A percentile compares a stretch with the other conserved stretches of the same genome.
phyloP scores from a whole-genome alignment of 2,329 filamentous ascomycete species.

The Fusarium liriodendri region DNA sequence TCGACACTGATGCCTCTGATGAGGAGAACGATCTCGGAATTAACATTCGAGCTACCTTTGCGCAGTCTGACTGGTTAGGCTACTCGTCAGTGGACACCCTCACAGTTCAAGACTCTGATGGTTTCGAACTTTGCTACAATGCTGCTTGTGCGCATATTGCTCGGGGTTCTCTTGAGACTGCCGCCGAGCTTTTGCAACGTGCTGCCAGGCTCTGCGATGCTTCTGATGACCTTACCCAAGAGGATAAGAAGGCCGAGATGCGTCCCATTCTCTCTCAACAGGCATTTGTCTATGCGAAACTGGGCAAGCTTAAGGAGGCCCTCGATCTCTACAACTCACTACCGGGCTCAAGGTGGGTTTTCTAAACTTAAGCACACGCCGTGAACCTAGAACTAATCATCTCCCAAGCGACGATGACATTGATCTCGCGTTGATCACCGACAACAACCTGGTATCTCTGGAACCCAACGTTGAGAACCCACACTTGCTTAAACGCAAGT shows the following conservation, averaged over 20 bases:
- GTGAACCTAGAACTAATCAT: constrained; percentile 22
- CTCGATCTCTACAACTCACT: constrained; percentile 71
- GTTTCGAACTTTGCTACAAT: constrained; percentile 87
- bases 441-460: constrained; percentile 69
- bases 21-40: constrained; percentile 82
- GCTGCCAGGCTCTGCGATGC: constrained; percentile 78
- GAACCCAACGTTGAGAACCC: constrained; percentile 66
- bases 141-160: constrained; percentile 79
- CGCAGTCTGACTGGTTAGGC: constrained; percentile 78
- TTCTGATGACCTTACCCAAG: constrained; percentile 77
- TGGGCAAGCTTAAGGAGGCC: constrained; percentile 76
- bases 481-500: constrained; percentile 72
- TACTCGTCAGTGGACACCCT: constrained; percentile 56
- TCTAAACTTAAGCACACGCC: background rate
- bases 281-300: constrained; percentile 74
- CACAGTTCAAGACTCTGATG: constrained; percentile 71
- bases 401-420: constrained; percentile 70
- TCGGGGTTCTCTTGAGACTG: constrained; percentile 72
- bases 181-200: constrained; percentile 74
- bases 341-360: constrained; percentile 68
- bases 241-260: constrained; percentile 80
- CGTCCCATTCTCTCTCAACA: constrained; percentile 82
- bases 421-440: constrained; percentile 73
- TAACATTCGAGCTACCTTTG: constrained; percentile 77
- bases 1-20: constrained; percentile 59